Evolutionary conservation across 2,329 filamentous ascomycete genomes (phyloP), one percentile per base, ranked within the genome.

Genomic region (Colletotrichum gigasporum): DNA sequence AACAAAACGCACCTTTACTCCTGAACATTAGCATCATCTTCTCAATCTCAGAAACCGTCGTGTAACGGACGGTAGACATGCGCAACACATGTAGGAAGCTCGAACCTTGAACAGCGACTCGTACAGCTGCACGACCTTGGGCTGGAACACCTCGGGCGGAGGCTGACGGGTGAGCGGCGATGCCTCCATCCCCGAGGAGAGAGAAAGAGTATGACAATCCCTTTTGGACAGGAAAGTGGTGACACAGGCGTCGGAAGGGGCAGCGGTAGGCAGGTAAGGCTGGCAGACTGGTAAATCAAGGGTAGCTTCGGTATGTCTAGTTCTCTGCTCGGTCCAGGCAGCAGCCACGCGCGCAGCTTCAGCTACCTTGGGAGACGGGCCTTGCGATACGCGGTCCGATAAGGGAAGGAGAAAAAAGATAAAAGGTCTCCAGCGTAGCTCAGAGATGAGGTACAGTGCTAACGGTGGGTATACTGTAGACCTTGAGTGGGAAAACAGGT

Each of bases 101-200:
- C 63, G 28, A 79, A 90, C 88, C 86, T 89, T 88, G 83, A 98
- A 95, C 18, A 98, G 83, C 69, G 87, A 86, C 72, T 94, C 88
- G 79, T 99, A 99, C 53, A 98, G 88, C 76, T 91, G 86, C 65
- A 97, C 91, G 70, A 99, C 92, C 82, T 99, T 99, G 57, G 92
- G 95, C 79, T 96, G 91, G 76, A 99, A 97, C 39, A 91, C 88
- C 77, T 96, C 91, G 57, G 95, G 96, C 72, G 93, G 88, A 79
- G 89, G 88, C 84, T 97, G 94, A 80, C 96, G 94, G 61, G 94
- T 97, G 75, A 99, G 87, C 68, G 96, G 96, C 75, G 95, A 98
- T 71, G 90, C 86, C 82, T 97, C 93, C 93, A 96, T 96, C 45
- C 53, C 53, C 59, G 30, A 22, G 50, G 5, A 26, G 24, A 41